Base-by-base conservation (phyloP, 306 rosid genomes). In the Styphnolobium japonicum region DNA sequence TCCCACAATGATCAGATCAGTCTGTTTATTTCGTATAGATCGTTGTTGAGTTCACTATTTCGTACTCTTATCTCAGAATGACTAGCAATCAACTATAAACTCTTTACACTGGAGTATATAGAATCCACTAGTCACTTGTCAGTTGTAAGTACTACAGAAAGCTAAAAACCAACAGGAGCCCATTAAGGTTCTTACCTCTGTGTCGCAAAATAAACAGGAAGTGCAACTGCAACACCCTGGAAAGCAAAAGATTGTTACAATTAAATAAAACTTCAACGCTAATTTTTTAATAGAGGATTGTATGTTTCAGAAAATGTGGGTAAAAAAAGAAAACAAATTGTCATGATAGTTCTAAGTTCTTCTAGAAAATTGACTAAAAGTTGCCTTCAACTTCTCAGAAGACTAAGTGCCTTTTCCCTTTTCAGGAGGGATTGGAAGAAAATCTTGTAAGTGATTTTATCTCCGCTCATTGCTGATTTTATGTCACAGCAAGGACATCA, bases 201-300 rank as follows among this genome's bases (percentile, higher is more conserved):
- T 27, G 97, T 92, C 0, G 93, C 98, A 79, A 89, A 92, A 82
- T 94, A 94, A 63, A 94, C 85, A 43, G 98, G 98, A 85, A 94
- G 98, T 3, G 98, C 97, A 40, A 94, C 98, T 52, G 94, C 97
- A 74, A 92, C 88, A 55, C 97, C 97, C 97, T 89, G 82, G 10
- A 73, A 76, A 79, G 25, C 18, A 77, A 9, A 85, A 62, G 45
- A 49, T 40, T 15, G 19, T 65, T 53, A 40, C 40, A 75, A 27
- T 56, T 42, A 42, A 4, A 23, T 23, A 1, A 22, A 19, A 10
- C 0, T n/a, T 33, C 9, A n/a, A 6, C 49, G 12, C 48, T 15
- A 4, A 5, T 23, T 53, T 53, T 5, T 42, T 2, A 18, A 25
- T 4, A 42, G 46, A 42, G 7, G 11, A 4, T 42, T 36, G 40